Evolutionary conservation across 2,329 filamentous ascomycete genomes (phyloP), one percentile per base, ranked within the genome.

Genomic region (Aspergillus sp.): DNA sequence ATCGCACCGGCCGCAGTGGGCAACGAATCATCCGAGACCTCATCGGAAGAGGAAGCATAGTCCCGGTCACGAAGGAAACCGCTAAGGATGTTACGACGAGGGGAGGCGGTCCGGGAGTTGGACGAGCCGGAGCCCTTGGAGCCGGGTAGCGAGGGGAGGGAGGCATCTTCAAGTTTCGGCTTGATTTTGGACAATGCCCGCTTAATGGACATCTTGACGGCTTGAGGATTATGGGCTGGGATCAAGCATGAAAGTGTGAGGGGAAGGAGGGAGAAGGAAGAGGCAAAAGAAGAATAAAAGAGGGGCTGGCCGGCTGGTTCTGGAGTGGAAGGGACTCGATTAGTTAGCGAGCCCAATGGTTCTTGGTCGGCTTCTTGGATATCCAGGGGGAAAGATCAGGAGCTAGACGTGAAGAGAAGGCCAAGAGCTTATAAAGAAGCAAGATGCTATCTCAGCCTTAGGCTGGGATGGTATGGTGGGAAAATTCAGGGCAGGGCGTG

Each of bases 171-270:
- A 21, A 50, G 56, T 33, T 66, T 66, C n/a, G 64, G 66, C 40
- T 70, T 69, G 46, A 77, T 72, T 64, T 76, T 78, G 27, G 75
- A 74, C 11, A 80, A 63, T 39, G 75, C 76, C 41, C 74, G 73
- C 66, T 75, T 76, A 57, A 78, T 81, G 25, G 81, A 84, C 69
- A 78, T 84, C 43, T 77, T 69, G 66, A 43, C n/a, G 23, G 31
- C 44, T 23, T 21, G 33, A 3, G 11, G 19, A 33, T 37, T 37
- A 37, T 7, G 27, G 6, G 12, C n/a, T 46, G 19, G 41, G 31
- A 25, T 4, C 17, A 31, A 46, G 27, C 49, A 45, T 44, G 23
- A 33, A 14, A 52, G 35, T 23, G 19, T 8, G 35, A 49, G 17
- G 41, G 6, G n/a, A 31, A 27, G 23, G 40, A 9, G 50, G 49